These are phyloP conservation scores for Puya raimondii DNA, from an alignment of 176 grass and related monocot species.

Conservation along the genomic window DNA sequence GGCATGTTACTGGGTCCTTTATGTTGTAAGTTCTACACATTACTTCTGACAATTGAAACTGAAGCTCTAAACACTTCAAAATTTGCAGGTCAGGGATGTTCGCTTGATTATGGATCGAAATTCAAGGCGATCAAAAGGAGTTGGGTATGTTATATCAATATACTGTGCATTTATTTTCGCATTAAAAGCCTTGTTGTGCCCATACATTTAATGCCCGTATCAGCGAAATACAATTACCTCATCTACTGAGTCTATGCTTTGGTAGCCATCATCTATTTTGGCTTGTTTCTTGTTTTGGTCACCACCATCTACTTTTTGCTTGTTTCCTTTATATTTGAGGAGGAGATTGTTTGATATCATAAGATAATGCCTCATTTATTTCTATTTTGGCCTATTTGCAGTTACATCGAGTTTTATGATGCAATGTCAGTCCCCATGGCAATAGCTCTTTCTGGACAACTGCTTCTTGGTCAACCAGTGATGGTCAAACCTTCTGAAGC, in stretches of 20 bases:
- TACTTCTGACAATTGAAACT: too few relatives aligned
- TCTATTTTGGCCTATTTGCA: slow-evolving; percentile 19
- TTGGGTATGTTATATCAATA: slow-evolving; percentile 57
- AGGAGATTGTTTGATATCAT: too few relatives aligned
- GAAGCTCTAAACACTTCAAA: neutral
- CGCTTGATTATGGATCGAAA: slow-evolving; percentile 96
- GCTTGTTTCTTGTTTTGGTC: too few relatives aligned
- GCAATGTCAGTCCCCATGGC: slow-evolving; percentile 95
- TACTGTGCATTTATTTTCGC: neutral
- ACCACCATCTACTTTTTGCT: too few relatives aligned
- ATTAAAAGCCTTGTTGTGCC: neutral
- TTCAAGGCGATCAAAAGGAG: slow-evolving; percentile 92
- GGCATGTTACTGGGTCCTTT: too few relatives aligned
- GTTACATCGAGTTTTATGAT: slow-evolving; percentile 98
- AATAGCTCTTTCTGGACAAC: slow-evolving; percentile 74
- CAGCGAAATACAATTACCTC: too few relatives aligned
- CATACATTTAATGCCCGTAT: too few relatives aligned
- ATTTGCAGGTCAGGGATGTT: slow-evolving; percentile 86
- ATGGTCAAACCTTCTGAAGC: slow-evolving; percentile 95
- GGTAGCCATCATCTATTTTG: too few relatives aligned
- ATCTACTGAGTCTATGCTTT: too few relatives aligned
- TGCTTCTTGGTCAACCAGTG: slow-evolving; percentile 79
- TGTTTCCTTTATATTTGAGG: too few relatives aligned
- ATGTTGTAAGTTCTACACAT: too few relatives aligned
- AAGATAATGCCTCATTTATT: neutral